Evolutionary conservation across 2,329 filamentous ascomycete species (phyloP).

Genomic region (Monosporascus sp.): DNA sequence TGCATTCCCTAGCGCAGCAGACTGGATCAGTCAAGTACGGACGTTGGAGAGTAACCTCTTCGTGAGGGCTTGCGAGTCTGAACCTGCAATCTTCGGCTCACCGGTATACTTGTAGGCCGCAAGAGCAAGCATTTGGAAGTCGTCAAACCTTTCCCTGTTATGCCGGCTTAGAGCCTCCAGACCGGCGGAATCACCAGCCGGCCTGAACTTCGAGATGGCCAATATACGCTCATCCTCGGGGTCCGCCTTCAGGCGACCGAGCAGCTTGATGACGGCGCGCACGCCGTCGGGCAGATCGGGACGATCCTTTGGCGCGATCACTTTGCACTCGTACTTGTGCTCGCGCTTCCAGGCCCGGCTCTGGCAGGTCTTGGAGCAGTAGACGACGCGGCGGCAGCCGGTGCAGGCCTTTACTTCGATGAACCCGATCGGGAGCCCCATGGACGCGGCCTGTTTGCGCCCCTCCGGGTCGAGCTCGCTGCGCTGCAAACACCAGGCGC

Average conservation of each 20-base stretch:
- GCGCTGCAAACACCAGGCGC: constrained; percentile 23
- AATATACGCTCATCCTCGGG: constrained; percentile 5
- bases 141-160: constrained; percentile 15
- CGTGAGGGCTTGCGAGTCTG: constrained; percentile 9
- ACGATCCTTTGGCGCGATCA: constrained; percentile 15
- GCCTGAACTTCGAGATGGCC: constrained; percentile 14
- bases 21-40: constrained; percentile 1
- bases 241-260: constrained; percentile 18
- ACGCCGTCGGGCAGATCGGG: constrained; percentile 15
- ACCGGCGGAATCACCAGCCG: constrained; percentile 8
- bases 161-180: constrained; percentile 8
- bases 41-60: constrained; percentile 18
- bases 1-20: constrained; percentile 1
- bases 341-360: constrained; percentile 23
- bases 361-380: constrained; percentile 24
- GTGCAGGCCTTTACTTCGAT: constrained; percentile 19
- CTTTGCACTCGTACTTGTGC: constrained; percentile 23
- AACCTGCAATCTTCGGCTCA: constrained; percentile 9
- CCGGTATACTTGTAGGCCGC: constrained; percentile 18
- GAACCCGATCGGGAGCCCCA: constrained; percentile 20
- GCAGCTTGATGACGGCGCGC: constrained; percentile 19
- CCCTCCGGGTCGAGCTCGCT: constrained; percentile 14
- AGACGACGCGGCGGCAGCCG: constrained; percentile 16
- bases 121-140: constrained; percentile 14
- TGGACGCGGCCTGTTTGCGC: constrained; percentile 10